phyloP scores from a whole-genome alignment of 2,329 filamentous ascomycete species.

The Calonectria leucothoes region DNA sequence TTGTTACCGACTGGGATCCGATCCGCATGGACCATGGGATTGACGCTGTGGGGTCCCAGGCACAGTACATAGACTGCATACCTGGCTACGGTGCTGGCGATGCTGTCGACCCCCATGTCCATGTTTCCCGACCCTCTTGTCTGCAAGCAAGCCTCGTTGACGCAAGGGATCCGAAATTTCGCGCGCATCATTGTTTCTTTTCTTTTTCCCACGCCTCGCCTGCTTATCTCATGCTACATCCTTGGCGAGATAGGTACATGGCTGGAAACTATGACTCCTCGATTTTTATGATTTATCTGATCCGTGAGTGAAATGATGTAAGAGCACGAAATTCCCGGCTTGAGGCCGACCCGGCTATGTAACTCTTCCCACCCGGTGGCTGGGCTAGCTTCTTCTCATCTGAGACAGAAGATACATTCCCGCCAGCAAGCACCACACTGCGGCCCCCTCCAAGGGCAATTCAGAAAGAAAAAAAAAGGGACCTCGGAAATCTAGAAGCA shows the following conservation, averaged over 20 bases:
- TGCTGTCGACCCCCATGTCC: constrained; percentile 14
- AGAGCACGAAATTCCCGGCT: constrained; percentile 14
- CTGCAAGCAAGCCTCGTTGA: constrained; percentile 30
- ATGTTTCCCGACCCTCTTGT: constrained; percentile 5
- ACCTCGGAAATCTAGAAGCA: not conserved
- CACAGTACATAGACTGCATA: no score
- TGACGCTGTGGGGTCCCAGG: constrained; percentile 21
- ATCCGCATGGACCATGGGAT: constrained; percentile 36
- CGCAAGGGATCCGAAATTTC: constrained; percentile 16
- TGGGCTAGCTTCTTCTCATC: not conserved
- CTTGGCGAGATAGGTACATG: not conserved
- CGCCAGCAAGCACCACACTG: not conserved
- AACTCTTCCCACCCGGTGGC: constrained; percentile 9
- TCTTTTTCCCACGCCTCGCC: not conserved
- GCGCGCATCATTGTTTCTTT: constrained; percentile 16
- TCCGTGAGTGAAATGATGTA: no score
- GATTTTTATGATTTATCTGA: no score
- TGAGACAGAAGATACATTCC: not conserved
- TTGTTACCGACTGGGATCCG: constrained; percentile 9
- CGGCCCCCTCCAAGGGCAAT: not conserved
- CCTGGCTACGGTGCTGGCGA: constrained; percentile 8
- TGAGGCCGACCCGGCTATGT: constrained; percentile 16
- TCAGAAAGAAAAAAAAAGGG: not conserved
- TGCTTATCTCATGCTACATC: not conserved
- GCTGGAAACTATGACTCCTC: not conserved